Percentiles rank a stretch among this genome's conserved stretches.
phyloP scores from a whole-genome alignment of 148 eudicot species.

The Silene uniflora region DNA sequence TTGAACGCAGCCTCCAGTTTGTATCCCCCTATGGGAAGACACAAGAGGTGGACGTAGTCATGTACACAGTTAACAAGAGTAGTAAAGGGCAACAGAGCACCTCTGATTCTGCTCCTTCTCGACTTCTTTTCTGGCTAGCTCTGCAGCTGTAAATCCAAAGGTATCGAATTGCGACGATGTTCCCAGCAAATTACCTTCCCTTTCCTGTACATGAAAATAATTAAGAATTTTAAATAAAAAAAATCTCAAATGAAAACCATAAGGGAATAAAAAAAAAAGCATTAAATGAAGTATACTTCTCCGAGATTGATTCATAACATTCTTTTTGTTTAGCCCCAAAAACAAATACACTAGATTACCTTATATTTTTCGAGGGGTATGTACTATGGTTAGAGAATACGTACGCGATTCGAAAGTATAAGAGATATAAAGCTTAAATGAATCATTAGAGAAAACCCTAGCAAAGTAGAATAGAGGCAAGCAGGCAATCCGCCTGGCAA shows the following conservation, averaged over 20 bases:
- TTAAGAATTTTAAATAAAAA: background rate
- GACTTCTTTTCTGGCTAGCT: conserved; percentile 74
- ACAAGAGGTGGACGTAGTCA: background rate
- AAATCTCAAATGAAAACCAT: no score
- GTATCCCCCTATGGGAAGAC: background rate
- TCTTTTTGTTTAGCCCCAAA: no score
- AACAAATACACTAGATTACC: background rate
- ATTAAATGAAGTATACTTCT: no score
- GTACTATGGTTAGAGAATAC: background rate
- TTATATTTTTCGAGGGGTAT: background rate
- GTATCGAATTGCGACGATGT: conserved; percentile 89
- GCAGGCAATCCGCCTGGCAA: background rate
- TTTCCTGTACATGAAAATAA: conserved; percentile 39
- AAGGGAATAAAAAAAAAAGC: no score
- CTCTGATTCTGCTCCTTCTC: conserved; percentile 84
- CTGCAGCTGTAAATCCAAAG: conserved; percentile 88
- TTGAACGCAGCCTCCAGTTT: background rate
- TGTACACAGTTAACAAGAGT: background rate
- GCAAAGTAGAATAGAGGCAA: background rate
- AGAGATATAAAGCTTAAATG: background rate
- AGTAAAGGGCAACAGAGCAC: conserved; percentile 28
- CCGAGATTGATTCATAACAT: no score
- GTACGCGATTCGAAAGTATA: background rate
- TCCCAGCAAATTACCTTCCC: conserved; percentile 77
- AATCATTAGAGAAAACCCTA: background rate